Base-by-base conservation (phyloP, 163 green algal genomes). In the Scenedesmus sp. region DNA sequence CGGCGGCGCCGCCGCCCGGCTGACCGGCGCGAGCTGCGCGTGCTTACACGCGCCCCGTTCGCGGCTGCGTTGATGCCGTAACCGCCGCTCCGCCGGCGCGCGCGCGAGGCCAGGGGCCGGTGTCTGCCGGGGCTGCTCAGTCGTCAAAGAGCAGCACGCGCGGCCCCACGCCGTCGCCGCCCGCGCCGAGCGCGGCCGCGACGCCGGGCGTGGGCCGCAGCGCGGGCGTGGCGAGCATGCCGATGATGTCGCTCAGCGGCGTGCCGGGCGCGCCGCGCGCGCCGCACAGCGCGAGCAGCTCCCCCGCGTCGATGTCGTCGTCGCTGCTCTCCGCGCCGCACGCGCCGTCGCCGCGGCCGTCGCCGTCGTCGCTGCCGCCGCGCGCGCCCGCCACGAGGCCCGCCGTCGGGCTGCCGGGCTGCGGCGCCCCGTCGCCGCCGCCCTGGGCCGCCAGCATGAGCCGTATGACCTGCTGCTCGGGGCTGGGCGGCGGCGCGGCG, bases 71-170 rank as follows among this genome's bases (percentile, higher is more conserved):
- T n/a, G n/a, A n/a, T n/a, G n/a, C n/a, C n/a, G n/a, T n/a, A n/a
- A n/a, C n/a, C n/a, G n/a, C n/a, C n/a, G n/a, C n/a, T n/a, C n/a
- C n/a, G n/a, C n/a, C n/a, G n/a, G n/a, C n/a, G n/a, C n/a, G n/a
- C n/a, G n/a, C n/a, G n/a, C n/a, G n/a, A n/a, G n/a, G n/a, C n/a
- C n/a, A n/a, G n/a, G n/a, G n/a, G n/a, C n/a, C n/a, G n/a, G n/a
- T n/a, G n/a, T n/a, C n/a, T n/a, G n/a, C n/a, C n/a, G n/a, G n/a
- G n/a, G n/a, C n/a, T n/a, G n/a, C 22, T 18, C 22, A 69, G 13
- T 81, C 73, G 72, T 81, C 74, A 36, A 36, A 34, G 60, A 81
- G 75, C 51, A 81, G 39, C 26, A 81, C 74, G 24, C 74, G 39
- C 2, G 74, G 74, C 3, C 74, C 74, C 31, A 74, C 31, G 14